A percentile compares a stretch with the other conserved stretches of the same genome.
Conservation (phyloP, 495 filamentous ascomycete genomes). For the Lasiosphaeria hispida region DNA sequence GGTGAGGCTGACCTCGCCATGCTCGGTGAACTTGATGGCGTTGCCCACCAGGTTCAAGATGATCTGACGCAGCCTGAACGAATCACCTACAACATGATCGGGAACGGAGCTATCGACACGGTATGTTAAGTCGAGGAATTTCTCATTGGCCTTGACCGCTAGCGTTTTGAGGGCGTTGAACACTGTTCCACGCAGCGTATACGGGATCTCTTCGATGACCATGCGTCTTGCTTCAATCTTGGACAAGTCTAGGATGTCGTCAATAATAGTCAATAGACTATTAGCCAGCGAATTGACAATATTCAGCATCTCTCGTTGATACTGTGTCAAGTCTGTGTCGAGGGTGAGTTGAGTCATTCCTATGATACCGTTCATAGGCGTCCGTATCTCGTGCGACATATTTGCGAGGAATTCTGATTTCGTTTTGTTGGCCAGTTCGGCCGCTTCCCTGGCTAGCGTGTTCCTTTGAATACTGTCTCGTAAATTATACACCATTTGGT, state of each 20-base stretch:
- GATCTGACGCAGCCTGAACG: constrained; percentile 94
- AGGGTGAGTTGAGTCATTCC: constrained; percentile 97
- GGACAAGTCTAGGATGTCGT: constrained; percentile 97
- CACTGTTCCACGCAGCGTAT: constrained; percentile 89
- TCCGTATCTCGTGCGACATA: constrained; percentile 99
- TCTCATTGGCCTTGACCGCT: constrained; percentile 96
- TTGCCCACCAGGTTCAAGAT: constrained; percentile 81
- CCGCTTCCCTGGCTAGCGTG: constrained; percentile 92
- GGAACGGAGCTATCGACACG: constrained; percentile 91
- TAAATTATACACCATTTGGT: constrained; percentile 96
- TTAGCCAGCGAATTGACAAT: constrained; percentile 98
- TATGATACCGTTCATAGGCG: constrained; percentile 86
- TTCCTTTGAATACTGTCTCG: constrained; percentile 97
- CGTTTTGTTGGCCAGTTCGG: constrained; percentile 95
- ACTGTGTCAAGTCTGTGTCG: constrained; percentile 90
- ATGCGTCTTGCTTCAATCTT: constrained; percentile 99
- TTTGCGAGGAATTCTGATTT: constrained; percentile 99
- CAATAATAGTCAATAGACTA: constrained; percentile 96
- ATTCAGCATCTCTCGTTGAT: constrained; percentile 97
- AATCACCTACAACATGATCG: constrained; percentile 95
- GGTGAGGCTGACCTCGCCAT: constrained; percentile 92
- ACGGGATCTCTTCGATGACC: constrained; percentile 98
- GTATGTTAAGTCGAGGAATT: constrained; percentile 90
- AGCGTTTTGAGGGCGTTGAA: constrained; percentile 98
- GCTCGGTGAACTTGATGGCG: constrained; percentile 95